phyloP scores from a whole-genome alignment of 352 stramenopile genomes.

The Elongisporangium undulatum region DNA sequence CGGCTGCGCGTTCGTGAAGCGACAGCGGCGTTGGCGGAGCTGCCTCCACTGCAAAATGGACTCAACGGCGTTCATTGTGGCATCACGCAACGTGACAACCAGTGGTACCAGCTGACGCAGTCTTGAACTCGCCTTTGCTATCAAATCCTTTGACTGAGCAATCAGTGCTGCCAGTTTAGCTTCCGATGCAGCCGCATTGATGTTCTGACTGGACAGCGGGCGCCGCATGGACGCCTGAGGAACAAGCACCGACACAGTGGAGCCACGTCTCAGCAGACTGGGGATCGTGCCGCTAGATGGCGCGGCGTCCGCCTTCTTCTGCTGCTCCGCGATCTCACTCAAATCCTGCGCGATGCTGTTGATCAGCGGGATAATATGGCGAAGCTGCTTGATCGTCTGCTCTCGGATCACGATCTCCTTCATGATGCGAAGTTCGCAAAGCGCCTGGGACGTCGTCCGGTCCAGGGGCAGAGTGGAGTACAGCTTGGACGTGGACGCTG shows the following conservation, averaged over 20 bases:
- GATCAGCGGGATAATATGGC: constrained; percentile 15
- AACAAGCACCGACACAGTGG: constrained; percentile 2
- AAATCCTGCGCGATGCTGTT: constrained; percentile 26
- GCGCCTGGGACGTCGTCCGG: constrained; percentile 8
- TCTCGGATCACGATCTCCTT: constrained; percentile 64
- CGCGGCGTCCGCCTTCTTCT: constrained; percentile 10
- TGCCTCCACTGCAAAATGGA: constrained; percentile 40
- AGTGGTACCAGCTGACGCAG: constrained; percentile 26
- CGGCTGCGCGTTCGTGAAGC: constrained; percentile 35
- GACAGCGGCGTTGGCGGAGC: constrained; percentile 17
- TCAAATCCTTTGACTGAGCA: constrained; percentile 11
- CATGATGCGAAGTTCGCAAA: constrained; percentile 41
- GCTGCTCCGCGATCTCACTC: constrained; percentile 15
- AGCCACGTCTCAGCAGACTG: neutral
- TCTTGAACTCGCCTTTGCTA: constrained; percentile 20
- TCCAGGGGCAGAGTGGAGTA: neutral
- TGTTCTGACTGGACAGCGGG: constrained; percentile 5
- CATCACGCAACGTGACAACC: constrained; percentile 17
- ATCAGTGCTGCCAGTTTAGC: constrained; percentile 5
- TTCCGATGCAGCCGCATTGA: constrained; percentile 1
- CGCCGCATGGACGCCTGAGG: constrained; percentile 5
- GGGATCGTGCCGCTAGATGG: neutral
- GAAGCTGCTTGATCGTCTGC: constrained; percentile 43
- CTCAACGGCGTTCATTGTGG: constrained; percentile 32
- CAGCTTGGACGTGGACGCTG: neutral